Base-by-base conservation (phyloP, 148 eudicot genomes). In the Diospyros lotus region DNA sequence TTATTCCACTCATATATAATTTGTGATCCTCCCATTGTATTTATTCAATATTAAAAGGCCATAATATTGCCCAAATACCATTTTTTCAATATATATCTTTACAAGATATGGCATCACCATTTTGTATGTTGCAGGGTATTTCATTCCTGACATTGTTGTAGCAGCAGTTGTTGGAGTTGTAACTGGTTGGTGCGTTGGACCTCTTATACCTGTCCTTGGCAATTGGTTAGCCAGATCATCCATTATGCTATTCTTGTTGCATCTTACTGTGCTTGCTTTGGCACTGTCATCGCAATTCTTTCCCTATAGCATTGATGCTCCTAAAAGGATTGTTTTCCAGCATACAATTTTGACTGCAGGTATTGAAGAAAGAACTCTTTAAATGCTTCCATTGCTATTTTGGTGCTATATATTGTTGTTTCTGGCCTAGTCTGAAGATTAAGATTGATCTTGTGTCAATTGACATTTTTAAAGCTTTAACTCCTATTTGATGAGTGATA, bases 131-230 rank as follows among this genome's bases (percentile, higher is more conserved):
- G 81, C 93, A 95, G 99, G 97, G 40, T 93, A 75, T 76, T 95
- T 87, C 78, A 58, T 95, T 72, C 94, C 92, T 63, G 99, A 95
- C 77, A 77, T 85, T 56, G 59, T 89, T 72, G 86, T 95, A 73
- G 98, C 96, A 68, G 96, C 89, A 69, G 51, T 83, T 68, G 77
- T 87, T 86, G 97, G 98, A 75, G 75, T 87, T 71, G 82, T 89
- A 68, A 88, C 91, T 80, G 91, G 99, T 73, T 91, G 89, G 91
- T 90, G 91, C 76, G 79, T 93, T 81, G 97, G 98, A 56, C 99
- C 99, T 74, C 77, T 93, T 77, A 63, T 93, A 74, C 99, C 99
- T 59, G 84, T 88, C 69, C 68, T 93, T 76, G 87, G 97, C 74
- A 81, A 86, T 70, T 93, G 93, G 94, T 80, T 95, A 75, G 91